Evolutionary conservation across 2,329 filamentous ascomycete species (phyloP), one percentile per base, ranked within the genome.

Genomic region (Stagonosporopsis vannaccii): DNA sequence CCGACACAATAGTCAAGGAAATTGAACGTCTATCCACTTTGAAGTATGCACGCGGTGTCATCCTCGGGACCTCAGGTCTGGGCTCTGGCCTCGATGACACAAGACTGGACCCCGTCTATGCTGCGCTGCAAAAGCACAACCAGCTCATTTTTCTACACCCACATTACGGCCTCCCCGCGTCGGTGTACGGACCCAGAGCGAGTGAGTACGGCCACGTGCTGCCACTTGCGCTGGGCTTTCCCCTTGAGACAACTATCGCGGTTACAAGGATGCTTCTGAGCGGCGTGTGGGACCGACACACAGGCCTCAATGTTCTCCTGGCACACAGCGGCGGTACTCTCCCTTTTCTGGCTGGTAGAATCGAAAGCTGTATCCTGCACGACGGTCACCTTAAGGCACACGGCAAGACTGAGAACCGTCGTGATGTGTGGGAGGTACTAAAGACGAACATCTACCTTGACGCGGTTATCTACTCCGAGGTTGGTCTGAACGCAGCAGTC

Each of bases 221-320:
- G 2, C 90, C 92, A 0, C 80, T 97, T 0, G 91, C 92, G 0
- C 79, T 97, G 3, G 93, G 93, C 0, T 97, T 97, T 72, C 92
- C 93, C 0, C 85, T 97, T 63, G 93, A 97, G 77, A 97, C 93
- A 0, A 97, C 93, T 1, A 94, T 97, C 65, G 91, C 92, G 0
- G 88, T 97, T 2, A 87, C 90, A 4, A 83, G 93, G 42, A 96
- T 97, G 91, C 87, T 92, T 50, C 80, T 97, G n/a, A 85, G 89
- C 0, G 90, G 91, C 0, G 90, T 96, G 0, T 97, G 95, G 75
- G 92, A 96, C 73, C 82, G 85, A 9, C 89, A 92, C 40, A 84
- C 84, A 0, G 79, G 80, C 8, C 77, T 97, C 59, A 82, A 86
- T 20, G 87, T 97, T 69, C 80, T 97, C 50, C 81, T 97, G 4